phyloP scores from a whole-genome alignment of 352 stramenopile genomes.

The Phytophthora rubi region DNA sequence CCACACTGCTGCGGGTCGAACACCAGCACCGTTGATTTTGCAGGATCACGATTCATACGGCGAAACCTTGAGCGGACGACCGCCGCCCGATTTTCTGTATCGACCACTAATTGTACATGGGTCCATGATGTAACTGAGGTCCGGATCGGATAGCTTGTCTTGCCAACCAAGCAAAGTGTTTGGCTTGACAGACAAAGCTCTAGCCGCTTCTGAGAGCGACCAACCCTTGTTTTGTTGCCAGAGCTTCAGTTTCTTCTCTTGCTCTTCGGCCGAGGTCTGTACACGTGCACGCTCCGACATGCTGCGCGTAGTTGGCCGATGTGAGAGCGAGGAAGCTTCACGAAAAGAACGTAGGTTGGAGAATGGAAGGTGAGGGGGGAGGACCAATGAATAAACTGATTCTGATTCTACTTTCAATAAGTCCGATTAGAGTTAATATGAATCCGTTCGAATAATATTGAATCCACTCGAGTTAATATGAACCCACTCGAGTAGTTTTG shows the following conservation, averaged over 20 bases:
- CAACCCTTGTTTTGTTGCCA: neutral
- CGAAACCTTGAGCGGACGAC: no score
- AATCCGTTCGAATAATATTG: no score
- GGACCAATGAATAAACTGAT: no score
- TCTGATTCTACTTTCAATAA: no score
- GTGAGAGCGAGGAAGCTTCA: no score
- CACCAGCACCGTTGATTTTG: neutral
- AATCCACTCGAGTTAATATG: no score
- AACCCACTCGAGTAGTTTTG: no score
- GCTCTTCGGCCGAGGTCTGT: neutral
- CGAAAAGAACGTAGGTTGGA: no score
- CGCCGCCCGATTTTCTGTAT: neutral
- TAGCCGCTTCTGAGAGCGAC: neutral
- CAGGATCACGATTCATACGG: neutral
- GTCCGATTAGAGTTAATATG: no score
- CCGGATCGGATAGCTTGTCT: neutral
- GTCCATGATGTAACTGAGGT: neutral
- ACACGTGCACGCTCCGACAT: neutral
- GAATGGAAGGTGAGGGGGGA: no score
- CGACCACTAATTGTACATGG: neutral
- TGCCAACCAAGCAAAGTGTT: neutral
- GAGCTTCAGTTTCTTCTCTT: neutral
- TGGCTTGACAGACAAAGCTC: neutral
- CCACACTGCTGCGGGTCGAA: slow-evolving; percentile 7
- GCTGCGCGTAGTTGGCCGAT: no score